Evolutionary conservation across 179 eudicot genomes (phyloP).

Genomic region (Corrigiola litoralis): DNA sequence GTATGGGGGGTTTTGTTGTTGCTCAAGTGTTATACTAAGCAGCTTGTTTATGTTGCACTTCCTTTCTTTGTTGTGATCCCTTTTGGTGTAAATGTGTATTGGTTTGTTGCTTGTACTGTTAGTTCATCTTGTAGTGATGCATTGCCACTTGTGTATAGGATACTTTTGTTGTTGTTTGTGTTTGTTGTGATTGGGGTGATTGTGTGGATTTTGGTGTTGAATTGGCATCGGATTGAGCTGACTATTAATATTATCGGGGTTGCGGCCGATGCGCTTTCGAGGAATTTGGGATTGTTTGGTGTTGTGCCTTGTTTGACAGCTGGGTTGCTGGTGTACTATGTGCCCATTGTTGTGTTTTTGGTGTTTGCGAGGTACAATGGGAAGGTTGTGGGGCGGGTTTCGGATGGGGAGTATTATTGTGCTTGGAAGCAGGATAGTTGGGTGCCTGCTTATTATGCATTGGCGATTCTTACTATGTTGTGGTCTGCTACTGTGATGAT

Average conservation of each 20-base stretch:
- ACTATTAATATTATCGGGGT: conserved; percentile 73
- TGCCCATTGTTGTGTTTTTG: conserved; percentile 80
- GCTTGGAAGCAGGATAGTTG: conserved; percentile 88
- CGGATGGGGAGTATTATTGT: conserved; percentile 58
- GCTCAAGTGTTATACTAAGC: conserved; percentile 77
- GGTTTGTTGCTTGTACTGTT: conserved; percentile 91
- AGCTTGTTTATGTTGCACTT: conserved; percentile 69
- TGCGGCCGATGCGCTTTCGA: conserved; percentile 67
- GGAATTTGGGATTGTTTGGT: conserved; percentile 71
- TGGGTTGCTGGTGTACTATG: conserved; percentile 63
- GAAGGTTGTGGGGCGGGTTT: conserved; percentile 47
- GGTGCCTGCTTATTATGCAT: conserved; percentile 87
- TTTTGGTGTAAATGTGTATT: conserved; percentile 59
- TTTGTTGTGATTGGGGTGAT: conserved; percentile 67
- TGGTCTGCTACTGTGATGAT: conserved; percentile 79
- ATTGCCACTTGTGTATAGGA: conserved; percentile 70
- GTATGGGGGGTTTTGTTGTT: conserved; percentile 49
- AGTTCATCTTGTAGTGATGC: conserved; percentile 56
- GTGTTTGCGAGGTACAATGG: conserved; percentile 78
- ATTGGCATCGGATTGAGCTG: conserved; percentile 82
- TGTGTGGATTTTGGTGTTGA: conserved; percentile 79
- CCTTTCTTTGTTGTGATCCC: conserved; percentile 76
- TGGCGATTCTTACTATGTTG: conserved; percentile 85
- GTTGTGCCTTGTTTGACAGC: conserved; percentile 65
- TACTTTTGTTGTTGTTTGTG: conserved; percentile 62